Conservation (phyloP, 495 filamentous ascomycete genomes). For the Opeltia flavorubescens region DNA sequence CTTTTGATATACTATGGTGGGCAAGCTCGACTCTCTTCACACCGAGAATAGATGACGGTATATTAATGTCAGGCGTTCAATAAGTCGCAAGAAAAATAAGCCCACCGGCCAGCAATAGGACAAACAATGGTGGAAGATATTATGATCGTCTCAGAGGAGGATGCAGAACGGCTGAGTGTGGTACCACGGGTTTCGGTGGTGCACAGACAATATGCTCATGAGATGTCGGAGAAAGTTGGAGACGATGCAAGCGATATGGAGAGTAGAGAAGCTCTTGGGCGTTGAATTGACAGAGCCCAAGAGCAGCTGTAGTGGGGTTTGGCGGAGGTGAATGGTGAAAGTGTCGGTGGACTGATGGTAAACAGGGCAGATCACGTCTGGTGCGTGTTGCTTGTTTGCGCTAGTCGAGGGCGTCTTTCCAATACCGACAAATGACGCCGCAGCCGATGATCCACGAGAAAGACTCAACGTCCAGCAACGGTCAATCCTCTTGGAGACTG, state of each 20-base stretch:
- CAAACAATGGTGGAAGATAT: neutral
- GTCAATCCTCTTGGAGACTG: no score
- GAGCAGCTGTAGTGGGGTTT: neutral
- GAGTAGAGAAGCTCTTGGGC: neutral
- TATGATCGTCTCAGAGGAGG: neutral
- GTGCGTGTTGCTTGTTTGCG: neutral
- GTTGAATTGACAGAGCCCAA: neutral
- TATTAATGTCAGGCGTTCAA: no score
- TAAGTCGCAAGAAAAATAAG: no score
- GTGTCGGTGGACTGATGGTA: neutral
- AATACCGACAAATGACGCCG: neutral
- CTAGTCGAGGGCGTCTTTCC: neutral
- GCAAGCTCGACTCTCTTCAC: no score
- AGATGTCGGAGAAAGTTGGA: neutral
- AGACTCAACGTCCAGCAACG: neutral
- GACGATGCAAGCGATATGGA: neutral
- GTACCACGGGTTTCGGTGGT: neutral
- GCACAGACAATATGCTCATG: neutral
- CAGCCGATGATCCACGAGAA: neutral
- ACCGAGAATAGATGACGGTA: no score
- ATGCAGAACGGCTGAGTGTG: neutral
- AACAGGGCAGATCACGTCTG: slow-evolving; percentile 2
- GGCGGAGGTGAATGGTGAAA: neutral
- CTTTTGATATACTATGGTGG: no score
- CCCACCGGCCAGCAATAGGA: no score